Evolutionary conservation across 139 green algal species (phyloP).

Genomic region (Nannochloris sp.): DNA sequence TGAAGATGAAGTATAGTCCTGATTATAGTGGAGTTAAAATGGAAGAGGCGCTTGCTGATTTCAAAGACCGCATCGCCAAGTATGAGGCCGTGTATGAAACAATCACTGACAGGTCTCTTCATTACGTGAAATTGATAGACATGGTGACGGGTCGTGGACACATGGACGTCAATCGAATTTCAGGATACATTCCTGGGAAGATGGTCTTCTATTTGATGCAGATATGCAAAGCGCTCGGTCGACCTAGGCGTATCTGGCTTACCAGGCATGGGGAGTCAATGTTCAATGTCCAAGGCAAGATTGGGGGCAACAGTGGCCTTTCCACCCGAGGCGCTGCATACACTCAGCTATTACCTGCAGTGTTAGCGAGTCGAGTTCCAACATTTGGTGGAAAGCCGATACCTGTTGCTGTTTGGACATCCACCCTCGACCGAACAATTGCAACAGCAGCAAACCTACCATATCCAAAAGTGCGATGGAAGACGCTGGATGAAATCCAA

Average conservation of each 20-base stretch:
- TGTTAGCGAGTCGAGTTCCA: slow-evolving; percentile 51
- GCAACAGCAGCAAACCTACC: slow-evolving; percentile 72
- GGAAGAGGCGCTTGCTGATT: slow-evolving; percentile 60
- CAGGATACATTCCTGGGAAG: slow-evolving; percentile 88
- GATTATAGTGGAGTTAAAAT: slow-evolving; percentile 73
- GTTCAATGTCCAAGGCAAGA: slow-evolving; percentile 66
- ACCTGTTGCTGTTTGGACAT: slow-evolving; percentile 87
- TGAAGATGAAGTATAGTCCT: slow-evolving; percentile 81
- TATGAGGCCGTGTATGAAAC: slow-evolving; percentile 91
- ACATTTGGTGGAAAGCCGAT: slow-evolving; percentile 33
- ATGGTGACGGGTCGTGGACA: slow-evolving; percentile 74
- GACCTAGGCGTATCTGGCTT: slow-evolving; percentile 73
- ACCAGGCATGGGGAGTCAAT: slow-evolving; percentile 75
- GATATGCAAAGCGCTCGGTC: slow-evolving; percentile 39
- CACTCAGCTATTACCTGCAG: slow-evolving; percentile 54
- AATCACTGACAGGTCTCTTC: slow-evolving; percentile 70
- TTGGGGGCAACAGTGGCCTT: slow-evolving; percentile 72
- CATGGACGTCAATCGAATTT: slow-evolving; percentile 93
- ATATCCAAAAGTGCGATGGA: slow-evolving; percentile 85
- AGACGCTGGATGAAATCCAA: slow-evolving; percentile 83
- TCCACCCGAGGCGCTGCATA: slow-evolving; percentile 65
- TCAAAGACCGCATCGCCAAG: slow-evolving; percentile 69
- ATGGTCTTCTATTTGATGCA: slow-evolving; percentile 96
- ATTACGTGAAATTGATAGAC: slow-evolving; percentile 98
- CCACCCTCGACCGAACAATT: slow-evolving; percentile 85